Evolutionary conservation across 495 filamentous ascomycete species (phyloP), one percentile per base, ranked within the genome.

Genomic region (Hypoxylon rickii): DNA sequence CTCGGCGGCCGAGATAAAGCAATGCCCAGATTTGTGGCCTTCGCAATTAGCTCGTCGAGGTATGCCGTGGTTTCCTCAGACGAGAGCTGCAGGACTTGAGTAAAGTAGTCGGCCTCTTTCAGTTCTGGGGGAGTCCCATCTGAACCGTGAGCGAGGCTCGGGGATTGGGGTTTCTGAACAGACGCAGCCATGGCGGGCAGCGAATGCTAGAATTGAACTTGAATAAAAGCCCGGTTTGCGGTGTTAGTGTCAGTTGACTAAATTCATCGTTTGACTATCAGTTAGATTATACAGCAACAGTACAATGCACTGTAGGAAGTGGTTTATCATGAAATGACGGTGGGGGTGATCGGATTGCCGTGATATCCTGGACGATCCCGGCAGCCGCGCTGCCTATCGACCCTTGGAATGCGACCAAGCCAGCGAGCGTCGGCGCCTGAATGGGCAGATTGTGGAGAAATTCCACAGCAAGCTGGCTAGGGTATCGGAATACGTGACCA

Each of bases 11-110:
- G 54, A 26, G 66, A 33, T n/a, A 76, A 53, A 16, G 70, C 58
- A 34, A 83, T 77, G 19, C 76, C 75, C 42, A 79, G 57, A 8
- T 58, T 64, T 18, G 55, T 53, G 2, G 78, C 79, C 55, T 72
- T 75, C 26, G 55, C 52, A 7, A 64, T 44, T 26, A 81, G 58
- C 33, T 67, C 44, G 39, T 81, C 68, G 18, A 77, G 40, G 8
- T 75, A 67, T 6, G 54, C 70, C 51, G 79, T 76, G 32, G 74
- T 68, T 15, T 54, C 50, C 26, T 64, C 69, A 41, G 44, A 41
- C n/a, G 71, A 47, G 7, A 70, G 62, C 22, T 64, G 71, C 19
- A 82, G 51, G 32, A 83, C 79, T 55, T 79, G 71, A 20, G 45
- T 58, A 20, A 63, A 40, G 54, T 81, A 81, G 15, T 69, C 71